Conservation (phyloP, 768 basidiomycete species). For the Cystobasidium tubakii region DNA sequence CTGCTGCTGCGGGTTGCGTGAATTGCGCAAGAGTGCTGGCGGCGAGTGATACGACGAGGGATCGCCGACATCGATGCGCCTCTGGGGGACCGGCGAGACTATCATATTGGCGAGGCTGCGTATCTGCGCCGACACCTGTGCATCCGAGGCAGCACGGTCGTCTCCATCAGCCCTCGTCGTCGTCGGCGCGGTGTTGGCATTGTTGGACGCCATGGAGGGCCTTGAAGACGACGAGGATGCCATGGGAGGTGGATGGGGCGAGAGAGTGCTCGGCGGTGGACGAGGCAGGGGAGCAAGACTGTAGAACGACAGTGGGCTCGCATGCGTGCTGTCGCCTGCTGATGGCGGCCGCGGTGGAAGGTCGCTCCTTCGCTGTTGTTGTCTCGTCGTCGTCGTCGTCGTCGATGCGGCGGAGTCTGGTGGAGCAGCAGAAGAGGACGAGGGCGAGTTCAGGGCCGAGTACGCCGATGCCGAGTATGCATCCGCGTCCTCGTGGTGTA, state of each 20-base stretch:
- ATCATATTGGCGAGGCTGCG: neutral
- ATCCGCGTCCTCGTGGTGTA: neutral
- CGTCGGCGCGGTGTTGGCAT: neutral
- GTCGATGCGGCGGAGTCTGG: neutral
- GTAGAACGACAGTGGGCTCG: neutral
- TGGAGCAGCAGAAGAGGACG: neutral
- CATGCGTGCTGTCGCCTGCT: neutral
- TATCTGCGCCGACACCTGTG: conserved; percentile 1
- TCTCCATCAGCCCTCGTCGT: neutral
- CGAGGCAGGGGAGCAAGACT: neutral
- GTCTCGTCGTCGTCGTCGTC: neutral
- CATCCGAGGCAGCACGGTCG: neutral
- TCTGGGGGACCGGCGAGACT: conserved; percentile 31
- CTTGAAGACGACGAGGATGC: conserved; percentile 93
- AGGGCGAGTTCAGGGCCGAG: too few species aligned
- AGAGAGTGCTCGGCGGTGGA: conserved; percentile 58
- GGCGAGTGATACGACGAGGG: neutral
- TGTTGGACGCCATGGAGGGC: conserved; percentile 54
- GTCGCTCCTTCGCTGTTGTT: neutral
- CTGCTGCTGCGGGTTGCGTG: neutral
- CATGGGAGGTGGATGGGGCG: conserved; percentile 70
- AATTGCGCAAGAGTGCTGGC: neutral
- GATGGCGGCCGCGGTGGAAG: neutral
- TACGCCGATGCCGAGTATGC: neutral
- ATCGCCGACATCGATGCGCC: neutral